Base-by-base conservation (phyloP, 179 eudicot species). In the Sideroxylon spinosum region DNA sequence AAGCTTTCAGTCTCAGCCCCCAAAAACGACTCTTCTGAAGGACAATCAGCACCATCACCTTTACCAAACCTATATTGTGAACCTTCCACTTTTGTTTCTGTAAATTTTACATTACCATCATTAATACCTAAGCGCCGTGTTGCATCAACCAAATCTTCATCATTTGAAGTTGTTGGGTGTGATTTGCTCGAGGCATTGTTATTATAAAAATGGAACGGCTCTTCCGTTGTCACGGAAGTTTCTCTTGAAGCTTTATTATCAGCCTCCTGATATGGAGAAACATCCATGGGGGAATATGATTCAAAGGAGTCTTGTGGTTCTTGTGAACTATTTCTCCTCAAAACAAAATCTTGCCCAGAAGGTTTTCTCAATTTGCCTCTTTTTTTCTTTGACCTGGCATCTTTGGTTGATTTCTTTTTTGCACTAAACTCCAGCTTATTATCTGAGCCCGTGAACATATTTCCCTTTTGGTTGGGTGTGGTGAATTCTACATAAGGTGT, bases 221-320 rank as follows among this genome's bases (percentile, higher is more conserved):
- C 89, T 66, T 85, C 95, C 19, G 87, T 78, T 78, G 88, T 81
- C 83, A 88, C 83, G 25, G 90, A 84, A 75, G 89, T 78, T 69
- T 87, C 91, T 78, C 84, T 81, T 22, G 84, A 83, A 74, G 76
- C 80, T 59, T 63, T 80, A 55, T 73, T 75, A 48, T 84, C 86
- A 65, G 86, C 86, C 83, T 90, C 92, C 44, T 50, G 87, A 85
- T 87, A 94, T 50, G 98, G 98, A 63, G 99, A 94, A 82, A 96
- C 80, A 46, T 96, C 99, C 99, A 96, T 96, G 19, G 99, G 99
- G 1, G 99, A 96, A 84, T 88, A 94, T 52, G 92, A 81, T 79
- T 88, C 94, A 76, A 78, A 73, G 56, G 86, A 78, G 79, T 96
- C 93, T 44, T 68, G 56, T 59, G 55, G 50, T 82, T 75, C 87